Percentiles rank a stretch among this genome's conserved stretches.
These are phyloP conservation scores for Fistulinella cinereoalba DNA, from an alignment of 1,284 basidiomycete species.

Conservation along the genomic window DNA sequence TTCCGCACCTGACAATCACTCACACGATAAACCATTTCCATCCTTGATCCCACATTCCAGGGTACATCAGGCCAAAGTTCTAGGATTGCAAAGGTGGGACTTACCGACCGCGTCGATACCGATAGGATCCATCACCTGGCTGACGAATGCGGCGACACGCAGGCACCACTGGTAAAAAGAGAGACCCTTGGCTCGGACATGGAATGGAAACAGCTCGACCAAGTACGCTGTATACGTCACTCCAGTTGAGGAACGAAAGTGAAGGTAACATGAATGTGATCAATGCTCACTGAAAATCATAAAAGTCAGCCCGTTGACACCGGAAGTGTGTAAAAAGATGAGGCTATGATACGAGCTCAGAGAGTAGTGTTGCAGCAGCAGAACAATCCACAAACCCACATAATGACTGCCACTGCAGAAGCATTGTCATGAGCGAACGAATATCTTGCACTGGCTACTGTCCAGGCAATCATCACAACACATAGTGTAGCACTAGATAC, in stretches of 20 bases:
- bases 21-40: conserved; percentile 11
- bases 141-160: conserved; percentile 1
- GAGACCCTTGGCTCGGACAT: conserved; percentile 8
- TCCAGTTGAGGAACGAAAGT: neutral
- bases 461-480: conserved; percentile 18
- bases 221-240: conserved; percentile 16
- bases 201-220: conserved; percentile 15
- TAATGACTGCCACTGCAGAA: conserved; percentile 1
- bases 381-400: conserved; percentile 1
- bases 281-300: neutral
- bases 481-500: conserved; percentile 11
- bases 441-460: conserved; percentile 20
- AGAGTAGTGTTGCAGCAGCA: neutral
- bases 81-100: neutral
- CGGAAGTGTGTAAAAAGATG: neutral
- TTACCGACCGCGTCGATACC: conserved; percentile 4
- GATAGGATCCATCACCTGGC: conserved; percentile 12
- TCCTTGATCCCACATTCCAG: neutral
- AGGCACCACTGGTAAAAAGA: conserved; percentile 9
- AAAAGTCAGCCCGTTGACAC: neutral
- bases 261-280: too few species aligned
- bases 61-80: too few species aligned
- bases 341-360: conserved; percentile 8
- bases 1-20: too few species aligned
- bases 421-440: conserved; percentile 8